Evolutionary conservation across 805 yeast genomes (phyloP), one percentile per base, ranked within the genome.

Genomic region (Cyberlindnera americana): DNA sequence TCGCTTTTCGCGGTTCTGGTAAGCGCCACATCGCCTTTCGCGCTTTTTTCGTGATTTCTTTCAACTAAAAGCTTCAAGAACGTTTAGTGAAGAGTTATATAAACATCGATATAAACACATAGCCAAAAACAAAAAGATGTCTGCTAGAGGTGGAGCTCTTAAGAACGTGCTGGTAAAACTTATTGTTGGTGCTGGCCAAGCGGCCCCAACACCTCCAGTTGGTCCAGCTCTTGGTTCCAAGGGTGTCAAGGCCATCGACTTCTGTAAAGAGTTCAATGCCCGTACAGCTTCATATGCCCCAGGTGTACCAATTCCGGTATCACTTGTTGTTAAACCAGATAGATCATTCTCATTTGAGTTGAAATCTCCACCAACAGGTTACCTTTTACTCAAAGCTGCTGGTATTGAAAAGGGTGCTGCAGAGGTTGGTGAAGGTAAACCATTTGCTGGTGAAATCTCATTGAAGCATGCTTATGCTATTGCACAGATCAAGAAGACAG

Each of bases 201-300:
- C 99, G 0, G 93, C 97, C 2, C 98, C 99, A 29, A 83, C 96
- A 3, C 99, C 99, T 21, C 99, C 99, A 6, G 98, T 93, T 21
- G 99, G 99, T 50, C 99, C 99, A 33, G 99, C 98, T 0, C 71
- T 93, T 35, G 99, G 99, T 51, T 91, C 98, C 44, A 91, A 91
- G 63, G 99, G 99, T 71, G 95, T 93, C 33, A 93, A 93, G 61
- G 98, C 98, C 48, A 93, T 93, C 57, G 99, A 93, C 64, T 93
- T 93, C 57, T 91, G 98, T 68, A 93, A 93, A 64, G 98, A 93
- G 61, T 93, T 93, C 72, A 93, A 93, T 61, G 99, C 99, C 19
- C 81, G 96, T 62, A 89, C 98, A 11, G 95, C 96, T 7, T 80
- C 81, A 49, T 83, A 77, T 58, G 75, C 75, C 38, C 88, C 95